Evolutionary conservation across 202 grass and related monocot genomes (phyloP), one percentile per base, ranked within the genome.

Genomic region (Zizania palustris): DNA sequence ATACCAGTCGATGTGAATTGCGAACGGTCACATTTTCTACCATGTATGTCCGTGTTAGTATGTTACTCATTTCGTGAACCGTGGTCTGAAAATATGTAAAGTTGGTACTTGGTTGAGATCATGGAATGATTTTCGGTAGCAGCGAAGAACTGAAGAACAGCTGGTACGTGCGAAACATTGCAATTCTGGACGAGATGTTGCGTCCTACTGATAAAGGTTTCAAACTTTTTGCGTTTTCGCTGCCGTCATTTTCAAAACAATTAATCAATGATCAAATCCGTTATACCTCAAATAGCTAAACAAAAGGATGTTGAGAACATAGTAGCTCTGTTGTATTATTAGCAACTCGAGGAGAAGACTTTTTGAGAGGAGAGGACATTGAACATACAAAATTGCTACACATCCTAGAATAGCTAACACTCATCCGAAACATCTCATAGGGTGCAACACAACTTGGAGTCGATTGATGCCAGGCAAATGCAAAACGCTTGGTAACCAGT

Each of bases 401-500:
- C n/a, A 55, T 4, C 9, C 6, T 8, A 55, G n/a, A 20, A 20
- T 16, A 54, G 6, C 16, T 6, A n/a, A 54, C 7, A 20, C 51
- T 9, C 9, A 2, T 20, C n/a, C n/a, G n/a, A 9, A 9, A 20
- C 51, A 55, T 73, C 20, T 83, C 78, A 97, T 6, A 97, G 65
- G 3, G 89, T 83, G 79, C 89, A 97, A 43, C 94, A 97, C 28
- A 93, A 84, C 71, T 93, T 97, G 13, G 91, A 86, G 72, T 97
- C 94, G 34, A 94, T 92, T 1, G 94, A 93, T 13, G 94, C 87
- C 78, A 97, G 65, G 62, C 94, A 97, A 22, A 94, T 90, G 91
- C 91, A 92, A 67, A 97, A 92, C 43, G 94, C 94, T 67, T 97
- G 91, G 75, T 97, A 94, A 13, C 94, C 94, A 49, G 91, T 97